A percentile compares a stretch with the other conserved stretches of the same genome.
Conservation (phyloP, 441 rosid genomes). For the Pelargonium cotyledonis region DNA sequence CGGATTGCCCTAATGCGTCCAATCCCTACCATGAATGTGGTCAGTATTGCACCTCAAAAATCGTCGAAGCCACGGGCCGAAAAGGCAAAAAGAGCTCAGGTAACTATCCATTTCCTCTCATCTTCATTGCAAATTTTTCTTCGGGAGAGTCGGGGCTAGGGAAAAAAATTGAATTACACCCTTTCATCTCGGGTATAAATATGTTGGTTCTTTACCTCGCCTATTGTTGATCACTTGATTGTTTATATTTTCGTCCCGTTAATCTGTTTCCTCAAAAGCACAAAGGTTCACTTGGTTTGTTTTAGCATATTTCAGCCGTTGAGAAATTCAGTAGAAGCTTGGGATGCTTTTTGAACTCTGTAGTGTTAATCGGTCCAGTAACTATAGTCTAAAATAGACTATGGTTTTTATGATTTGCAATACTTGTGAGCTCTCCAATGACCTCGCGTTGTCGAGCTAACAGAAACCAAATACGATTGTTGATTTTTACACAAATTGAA, state of each 20-base stretch:
- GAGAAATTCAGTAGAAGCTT: no score
- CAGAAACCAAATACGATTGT: no score
- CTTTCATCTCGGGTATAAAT: not conserved
- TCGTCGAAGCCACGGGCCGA: constrained; percentile 40
- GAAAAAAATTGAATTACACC: not conserved
- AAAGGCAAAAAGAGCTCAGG: constrained; percentile 50
- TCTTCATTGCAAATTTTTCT: not conserved
- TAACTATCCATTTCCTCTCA: constrained; percentile 14
- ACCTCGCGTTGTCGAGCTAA: no score
- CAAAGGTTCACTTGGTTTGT: no score
- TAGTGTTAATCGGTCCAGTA: no score
- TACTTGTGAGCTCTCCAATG: no score
- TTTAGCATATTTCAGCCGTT: no score
- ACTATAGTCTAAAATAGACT: no score
- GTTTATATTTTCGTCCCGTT: not conserved
- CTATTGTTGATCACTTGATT: not conserved
- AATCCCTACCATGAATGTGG: constrained; percentile 88
- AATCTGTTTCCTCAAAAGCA: not conserved
- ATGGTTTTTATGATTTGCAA: no score
- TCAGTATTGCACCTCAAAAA: constrained; percentile 53
- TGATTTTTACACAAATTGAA: no score
- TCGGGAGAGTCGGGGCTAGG: not conserved
- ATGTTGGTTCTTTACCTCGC: no score
- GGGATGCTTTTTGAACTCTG: no score
- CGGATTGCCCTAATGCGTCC: constrained; percentile 48